Percentiles rank a stretch among this genome's conserved stretches.
Evolutionary conservation across 2,329 filamentous ascomycete genomes (phyloP).

Genomic region (Hyphodiscus sp.): DNA sequence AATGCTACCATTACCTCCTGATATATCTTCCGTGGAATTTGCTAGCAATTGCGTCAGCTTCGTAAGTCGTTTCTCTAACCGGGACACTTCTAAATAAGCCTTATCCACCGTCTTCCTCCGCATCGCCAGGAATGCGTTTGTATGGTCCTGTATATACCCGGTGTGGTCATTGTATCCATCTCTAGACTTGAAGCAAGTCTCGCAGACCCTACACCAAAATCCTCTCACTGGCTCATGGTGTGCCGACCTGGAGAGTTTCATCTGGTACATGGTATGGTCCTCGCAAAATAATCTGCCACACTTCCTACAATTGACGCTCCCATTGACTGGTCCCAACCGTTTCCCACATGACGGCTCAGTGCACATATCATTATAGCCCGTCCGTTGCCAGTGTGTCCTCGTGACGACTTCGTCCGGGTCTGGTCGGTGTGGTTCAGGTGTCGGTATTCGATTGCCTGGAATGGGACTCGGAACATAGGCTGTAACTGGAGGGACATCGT

Average conservation of each 20-base stretch:
- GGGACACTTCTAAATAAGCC: constrained; percentile 77
- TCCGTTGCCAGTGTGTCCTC: constrained; percentile 80
- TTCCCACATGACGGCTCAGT: constrained; percentile 83
- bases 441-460: constrained; percentile 30
- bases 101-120: constrained; percentile 75
- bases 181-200: constrained; percentile 97
- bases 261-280: constrained; percentile 98
- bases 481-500: constrained; percentile 46
- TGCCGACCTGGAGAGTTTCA: constrained; percentile 88
- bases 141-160: constrained; percentile 66
- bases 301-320: constrained; percentile 86
- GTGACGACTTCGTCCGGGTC: constrained; percentile 91
- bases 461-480: constrained; percentile 27
- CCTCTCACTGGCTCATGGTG: constrained; percentile 85
- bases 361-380: constrained; percentile 69
- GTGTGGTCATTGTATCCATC: constrained; percentile 91
- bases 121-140: constrained; percentile 60
- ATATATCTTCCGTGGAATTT: constrained; percentile 63
- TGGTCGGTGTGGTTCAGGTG: constrained; percentile 26
- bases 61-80: constrained; percentile 85
- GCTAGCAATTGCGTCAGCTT: constrained; percentile 81
- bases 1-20: constrained; percentile 40
- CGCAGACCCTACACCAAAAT: constrained; percentile 90
- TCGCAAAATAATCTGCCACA: constrained; percentile 94
- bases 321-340: constrained; percentile 69